These are phyloP conservation scores for Ophiostoma sp. DNA, from an alignment of 2,329 filamentous ascomycete genomes.

Conservation along the genomic window DNA sequence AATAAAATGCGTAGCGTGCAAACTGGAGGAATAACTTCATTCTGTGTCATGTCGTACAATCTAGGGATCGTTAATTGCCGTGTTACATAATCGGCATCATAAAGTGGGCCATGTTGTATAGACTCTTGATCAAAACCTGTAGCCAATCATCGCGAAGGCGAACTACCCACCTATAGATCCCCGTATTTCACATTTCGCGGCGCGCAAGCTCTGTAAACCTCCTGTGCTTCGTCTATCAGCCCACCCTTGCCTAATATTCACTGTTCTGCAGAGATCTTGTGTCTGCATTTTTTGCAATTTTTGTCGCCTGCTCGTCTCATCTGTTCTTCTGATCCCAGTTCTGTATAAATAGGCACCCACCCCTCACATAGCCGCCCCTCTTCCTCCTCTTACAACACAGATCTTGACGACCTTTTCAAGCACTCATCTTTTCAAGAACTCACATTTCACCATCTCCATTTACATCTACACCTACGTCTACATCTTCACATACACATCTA, in stretches of 20 bases:
- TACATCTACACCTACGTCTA: neutral
- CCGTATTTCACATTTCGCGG: neutral
- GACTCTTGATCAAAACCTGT: neutral
- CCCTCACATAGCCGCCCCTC: neutral
- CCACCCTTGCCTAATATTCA: neutral
- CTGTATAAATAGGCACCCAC: neutral
- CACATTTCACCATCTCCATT: neutral
- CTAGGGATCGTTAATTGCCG: neutral
- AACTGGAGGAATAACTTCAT: neutral
- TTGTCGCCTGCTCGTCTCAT: neutral
- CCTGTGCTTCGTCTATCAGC: neutral
- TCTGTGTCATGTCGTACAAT: neutral
- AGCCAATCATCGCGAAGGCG: neutral
- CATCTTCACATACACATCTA: neutral
- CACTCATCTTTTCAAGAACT: neutral
- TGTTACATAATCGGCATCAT: neutral
- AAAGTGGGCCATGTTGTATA: neutral
- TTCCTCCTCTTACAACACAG: neutral
- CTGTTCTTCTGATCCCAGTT: neutral
- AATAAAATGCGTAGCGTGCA: neutral
- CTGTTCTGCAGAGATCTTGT: neutral
- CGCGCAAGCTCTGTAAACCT: neutral
- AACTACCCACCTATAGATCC: neutral
- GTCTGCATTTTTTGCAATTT: neutral
- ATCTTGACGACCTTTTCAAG: neutral